Conservation (phyloP, 1,139 yeast genomes). For the Nakaseomyces sp. region DNA sequence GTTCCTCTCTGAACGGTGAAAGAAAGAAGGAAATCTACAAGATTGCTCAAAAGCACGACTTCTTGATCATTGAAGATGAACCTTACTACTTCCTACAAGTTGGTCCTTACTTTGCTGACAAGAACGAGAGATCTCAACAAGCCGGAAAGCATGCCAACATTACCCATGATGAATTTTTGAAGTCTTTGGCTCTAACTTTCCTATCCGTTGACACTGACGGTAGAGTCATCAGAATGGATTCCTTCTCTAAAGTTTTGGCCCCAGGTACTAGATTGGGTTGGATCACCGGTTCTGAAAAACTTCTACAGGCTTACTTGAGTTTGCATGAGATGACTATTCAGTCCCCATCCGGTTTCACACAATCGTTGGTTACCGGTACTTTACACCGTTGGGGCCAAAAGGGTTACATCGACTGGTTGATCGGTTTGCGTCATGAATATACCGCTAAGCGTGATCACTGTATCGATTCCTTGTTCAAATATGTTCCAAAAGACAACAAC, state of each 20-base stretch:
- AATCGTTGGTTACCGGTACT: conserved; percentile 54
- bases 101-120: conserved; percentile 46
- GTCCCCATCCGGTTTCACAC: conserved; percentile 75
- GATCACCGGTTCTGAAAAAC: conserved; percentile 64
- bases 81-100: conserved; percentile 92
- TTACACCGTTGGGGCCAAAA: conserved; percentile 66
- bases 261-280: conserved; percentile 91
- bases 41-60: conserved; percentile 73
- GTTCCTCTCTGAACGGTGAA: conserved; percentile 62
- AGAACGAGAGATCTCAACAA: conserved; percentile 29
- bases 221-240: conserved; percentile 81
- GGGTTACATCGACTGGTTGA: conserved; percentile 81
- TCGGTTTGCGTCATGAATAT: conserved; percentile 74
- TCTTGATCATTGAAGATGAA: conserved; percentile 83
- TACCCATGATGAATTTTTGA: conserved; percentile 48
- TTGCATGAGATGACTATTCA: conserved; percentile 79
- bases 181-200: conserved; percentile 69
- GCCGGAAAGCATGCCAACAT: conserved; percentile 29
- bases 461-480: conserved; percentile 42
- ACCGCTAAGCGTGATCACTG: conserved; percentile 65
- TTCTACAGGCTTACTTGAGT: conserved; percentile 62
- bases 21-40: conserved; percentile 66
- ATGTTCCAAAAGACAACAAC: conserved; percentile 35
- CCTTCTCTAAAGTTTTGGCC: conserved; percentile 85
- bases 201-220: conserved; percentile 77